phyloP scores from a whole-genome alignment of 257 asterid genomes.

The Rubia yunnanensis region DNA sequence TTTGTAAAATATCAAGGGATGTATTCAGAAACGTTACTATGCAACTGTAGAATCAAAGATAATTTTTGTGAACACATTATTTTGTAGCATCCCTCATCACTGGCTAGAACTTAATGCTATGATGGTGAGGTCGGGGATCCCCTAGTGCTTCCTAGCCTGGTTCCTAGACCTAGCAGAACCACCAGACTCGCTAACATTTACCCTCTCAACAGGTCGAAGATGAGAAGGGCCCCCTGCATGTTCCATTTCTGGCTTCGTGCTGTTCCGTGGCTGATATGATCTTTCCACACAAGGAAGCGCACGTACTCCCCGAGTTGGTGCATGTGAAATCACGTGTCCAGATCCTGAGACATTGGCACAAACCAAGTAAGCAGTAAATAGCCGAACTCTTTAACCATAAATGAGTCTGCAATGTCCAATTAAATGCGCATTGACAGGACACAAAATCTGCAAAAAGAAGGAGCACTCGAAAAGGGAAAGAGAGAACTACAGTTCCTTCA shows the following conservation, averaged over 20 bases:
- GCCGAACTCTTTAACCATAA: not conserved
- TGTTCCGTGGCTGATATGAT: constrained; percentile 17
- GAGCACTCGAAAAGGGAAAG: not conserved
- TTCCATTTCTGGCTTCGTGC: constrained; percentile 14
- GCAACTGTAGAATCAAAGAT: too few relatives aligned
- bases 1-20: too few relatives aligned
- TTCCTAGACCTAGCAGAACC: constrained; percentile 24
- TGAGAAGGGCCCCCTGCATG: constrained; percentile 17
- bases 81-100: not conserved
- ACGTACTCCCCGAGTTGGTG: constrained; percentile 40
- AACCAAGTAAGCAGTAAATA: not conserved
- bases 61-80: too few relatives aligned
- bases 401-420: not conserved
- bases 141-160: constrained; percentile 25
- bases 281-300: constrained; percentile 60
- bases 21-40: too few relatives aligned
- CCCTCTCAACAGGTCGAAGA: constrained; percentile 16
- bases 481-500: not conserved
- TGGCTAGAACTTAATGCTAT: not conserved
- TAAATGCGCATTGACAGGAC: not conserved
- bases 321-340: constrained; percentile 27
- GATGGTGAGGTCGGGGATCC: not conserved
- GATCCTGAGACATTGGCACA: constrained; percentile 28
- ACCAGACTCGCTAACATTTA: constrained; percentile 13
- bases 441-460: not conserved